A percentile compares a stretch with the other conserved stretches of the same genome.
phyloP scores from a whole-genome alignment of 2,329 filamentous ascomycete genomes.

The Beauveria sp. region DNA sequence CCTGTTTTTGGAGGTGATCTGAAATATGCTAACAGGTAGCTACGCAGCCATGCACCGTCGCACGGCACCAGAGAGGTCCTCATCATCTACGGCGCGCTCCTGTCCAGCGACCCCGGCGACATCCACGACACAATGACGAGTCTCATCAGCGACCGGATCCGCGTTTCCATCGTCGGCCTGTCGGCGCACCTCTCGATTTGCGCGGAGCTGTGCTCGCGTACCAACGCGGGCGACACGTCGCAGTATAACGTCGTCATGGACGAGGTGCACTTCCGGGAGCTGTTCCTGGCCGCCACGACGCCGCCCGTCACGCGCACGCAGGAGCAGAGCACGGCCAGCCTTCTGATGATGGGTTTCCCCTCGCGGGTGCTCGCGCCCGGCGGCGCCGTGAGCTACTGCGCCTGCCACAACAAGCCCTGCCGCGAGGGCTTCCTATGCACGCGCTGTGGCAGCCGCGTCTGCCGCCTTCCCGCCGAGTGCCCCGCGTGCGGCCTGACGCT shows the following conservation, averaged over 20 bases:
- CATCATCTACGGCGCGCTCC: slow-evolving; percentile 82
- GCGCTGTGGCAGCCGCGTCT: slow-evolving; percentile 82
- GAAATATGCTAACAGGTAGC: slow-evolving; percentile 10
- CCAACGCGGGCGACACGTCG: slow-evolving; percentile 70
- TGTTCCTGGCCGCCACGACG: slow-evolving; percentile 83
- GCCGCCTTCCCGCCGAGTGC: slow-evolving; percentile 81
- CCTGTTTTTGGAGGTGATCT: neutral
- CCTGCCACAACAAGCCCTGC: slow-evolving; percentile 78
- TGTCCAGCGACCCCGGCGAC: slow-evolving; percentile 88
- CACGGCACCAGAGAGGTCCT: slow-evolving; percentile 92
- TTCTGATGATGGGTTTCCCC: slow-evolving; percentile 98
- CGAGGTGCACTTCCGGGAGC: slow-evolving; percentile 67
- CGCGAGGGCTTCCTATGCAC: slow-evolving; percentile 87
- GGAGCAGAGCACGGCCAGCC: slow-evolving; percentile 50
- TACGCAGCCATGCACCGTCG: slow-evolving; percentile 69
- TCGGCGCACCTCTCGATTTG: slow-evolving; percentile 91
- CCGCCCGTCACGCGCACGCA: slow-evolving; percentile 72
- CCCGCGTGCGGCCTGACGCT: slow-evolving; percentile 86
- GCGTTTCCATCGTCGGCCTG: slow-evolving; percentile 82
- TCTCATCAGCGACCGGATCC: slow-evolving; percentile 74
- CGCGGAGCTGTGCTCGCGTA: slow-evolving; percentile 77
- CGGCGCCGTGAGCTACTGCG: slow-evolving; percentile 66
- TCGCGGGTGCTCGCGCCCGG: slow-evolving; percentile 68
- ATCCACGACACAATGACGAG: slow-evolving; percentile 82
- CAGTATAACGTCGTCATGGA: slow-evolving; percentile 81